Conservation (phyloP, 495 filamentous ascomycete genomes). For the Penicillium robsamsonii region DNA sequence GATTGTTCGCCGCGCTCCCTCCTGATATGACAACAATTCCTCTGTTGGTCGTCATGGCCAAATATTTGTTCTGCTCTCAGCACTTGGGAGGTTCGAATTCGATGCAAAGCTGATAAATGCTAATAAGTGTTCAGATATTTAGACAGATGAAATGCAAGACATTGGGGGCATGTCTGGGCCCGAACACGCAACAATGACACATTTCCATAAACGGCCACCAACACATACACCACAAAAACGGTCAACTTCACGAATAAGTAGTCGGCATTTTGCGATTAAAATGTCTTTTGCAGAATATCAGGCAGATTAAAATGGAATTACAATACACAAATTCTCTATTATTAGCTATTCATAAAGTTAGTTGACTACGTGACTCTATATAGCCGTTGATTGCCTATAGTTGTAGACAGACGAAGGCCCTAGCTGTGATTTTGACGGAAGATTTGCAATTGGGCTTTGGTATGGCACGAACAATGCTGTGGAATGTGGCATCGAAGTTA, state of each 20-base stretch:
- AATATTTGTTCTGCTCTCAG: not conserved
- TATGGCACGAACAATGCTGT: not conserved
- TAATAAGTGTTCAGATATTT: not conserved
- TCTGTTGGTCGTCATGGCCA: conserved; percentile 30
- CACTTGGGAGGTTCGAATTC: not conserved
- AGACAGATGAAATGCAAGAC: not conserved
- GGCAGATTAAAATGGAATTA: too few species aligned
- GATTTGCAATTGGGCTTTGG: not conserved
- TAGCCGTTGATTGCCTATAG: too few species aligned
- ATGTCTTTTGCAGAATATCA: too few species aligned
- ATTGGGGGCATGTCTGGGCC: conserved; percentile 3
- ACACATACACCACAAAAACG: not conserved
- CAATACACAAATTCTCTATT: too few species aligned
- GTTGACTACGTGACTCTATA: too few species aligned
- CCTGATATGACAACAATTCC: conserved; percentile 83
- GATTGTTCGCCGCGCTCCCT: conserved; percentile 87
- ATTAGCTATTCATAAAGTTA: too few species aligned
- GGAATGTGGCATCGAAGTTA: not conserved
- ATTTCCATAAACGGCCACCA: not conserved
- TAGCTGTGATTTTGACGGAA: not conserved
- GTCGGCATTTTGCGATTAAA: too few species aligned
- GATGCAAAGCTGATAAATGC: not conserved
- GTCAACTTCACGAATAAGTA: not conserved
- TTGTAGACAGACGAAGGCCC: too few species aligned
- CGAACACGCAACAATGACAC: conserved; percentile 6